Evolutionary conservation across 2,329 filamentous ascomycete genomes (phyloP).

Genomic region (Rosellinia necatrix): DNA sequence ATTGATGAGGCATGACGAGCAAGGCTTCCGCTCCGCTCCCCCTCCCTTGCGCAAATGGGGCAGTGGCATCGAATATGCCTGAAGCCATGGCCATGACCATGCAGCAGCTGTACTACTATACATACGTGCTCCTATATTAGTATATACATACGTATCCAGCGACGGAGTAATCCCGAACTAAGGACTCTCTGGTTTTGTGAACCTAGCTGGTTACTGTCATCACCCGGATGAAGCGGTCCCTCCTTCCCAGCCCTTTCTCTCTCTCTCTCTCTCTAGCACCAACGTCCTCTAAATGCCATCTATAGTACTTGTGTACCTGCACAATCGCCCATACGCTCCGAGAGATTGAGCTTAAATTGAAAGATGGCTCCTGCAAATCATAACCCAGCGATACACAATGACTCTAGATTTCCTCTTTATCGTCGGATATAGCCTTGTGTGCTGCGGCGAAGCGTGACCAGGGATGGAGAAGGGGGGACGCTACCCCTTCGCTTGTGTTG

Average conservation of each 20-base stretch:
- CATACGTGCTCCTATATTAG: too few species aligned
- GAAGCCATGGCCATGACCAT: not conserved
- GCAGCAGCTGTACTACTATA: too few species aligned
- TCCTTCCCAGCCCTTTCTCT: too few species aligned
- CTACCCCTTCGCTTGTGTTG: constrained; percentile 1
- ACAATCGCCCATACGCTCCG: not conserved
- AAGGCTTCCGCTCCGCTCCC: not conserved
- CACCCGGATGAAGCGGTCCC: constrained; percentile 1
- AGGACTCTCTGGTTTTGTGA: constrained; percentile 19
- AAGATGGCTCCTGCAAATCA: not conserved
- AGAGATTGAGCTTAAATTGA: constrained; percentile 20
- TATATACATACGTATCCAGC: not conserved
- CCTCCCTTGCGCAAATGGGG: too few species aligned
- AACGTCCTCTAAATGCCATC: too few species aligned
- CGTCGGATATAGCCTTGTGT: too few species aligned
- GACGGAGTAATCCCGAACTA: constrained; percentile 14
- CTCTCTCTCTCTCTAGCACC: too few species aligned
- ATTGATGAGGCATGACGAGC: constrained; percentile 8
- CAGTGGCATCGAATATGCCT: not conserved
- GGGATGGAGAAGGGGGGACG: not conserved
- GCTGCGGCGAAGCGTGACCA: too few species aligned
- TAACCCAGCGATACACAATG: constrained; percentile 6
- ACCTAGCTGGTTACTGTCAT: constrained; percentile 18
- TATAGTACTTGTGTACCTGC: too few species aligned
- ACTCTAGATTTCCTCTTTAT: constrained; percentile 8